Evolutionary conservation across 1,284 basidiomycete genomes (phyloP), one percentile per base, ranked within the genome.

Genomic region (Phellinidium pouzarii): DNA sequence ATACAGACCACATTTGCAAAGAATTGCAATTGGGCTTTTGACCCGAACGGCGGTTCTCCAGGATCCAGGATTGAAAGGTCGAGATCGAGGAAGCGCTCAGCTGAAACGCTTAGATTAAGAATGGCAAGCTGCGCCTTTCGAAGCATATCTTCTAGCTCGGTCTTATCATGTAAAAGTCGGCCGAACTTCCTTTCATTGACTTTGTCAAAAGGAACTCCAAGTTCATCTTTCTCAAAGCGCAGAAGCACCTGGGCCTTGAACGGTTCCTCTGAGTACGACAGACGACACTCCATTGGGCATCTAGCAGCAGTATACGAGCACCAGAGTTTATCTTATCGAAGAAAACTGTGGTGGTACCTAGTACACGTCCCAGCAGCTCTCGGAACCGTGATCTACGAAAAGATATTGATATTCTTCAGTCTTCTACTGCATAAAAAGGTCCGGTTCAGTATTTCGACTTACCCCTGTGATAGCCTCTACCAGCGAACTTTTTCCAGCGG

Each of bases 121-220:
- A 76, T 66, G 0, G 73, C 73, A 0, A 67, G 53, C 53, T 78
- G 76, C 0, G 76, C 76, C 12, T 72, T 69, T 9, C 73, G 66
- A 11, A 78, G 61, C 17, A 72, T 14, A 9, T 81, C 79, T 56
- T 75, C 74, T 4, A 77, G 68, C 2, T 71, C 62, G 0, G 49
- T 54, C 57, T 66, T 69, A 43, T 72, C 58, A 2, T 50, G 61
- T 34, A 76, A 70, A 6, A 58, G 14, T 1, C 49, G 22, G 0
- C 71, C 72, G 53, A 77, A 77, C 0, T 60, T 60, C 0, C 59
- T 57, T 55, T 74, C 71, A 9, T 34, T 53, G 1, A 68, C 62
- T 31, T 68, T 60, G 4, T 59, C 58, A 14, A 64, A 53, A 8
- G 43, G 55, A 38, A 60, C 59, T 2, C 66, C 66, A 1, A 56